A percentile compares a stretch with the other conserved stretches of the same genome.
Evolutionary conservation across 257 asterid species (phyloP).

Genomic region (Ophiorrhiza pumila): DNA sequence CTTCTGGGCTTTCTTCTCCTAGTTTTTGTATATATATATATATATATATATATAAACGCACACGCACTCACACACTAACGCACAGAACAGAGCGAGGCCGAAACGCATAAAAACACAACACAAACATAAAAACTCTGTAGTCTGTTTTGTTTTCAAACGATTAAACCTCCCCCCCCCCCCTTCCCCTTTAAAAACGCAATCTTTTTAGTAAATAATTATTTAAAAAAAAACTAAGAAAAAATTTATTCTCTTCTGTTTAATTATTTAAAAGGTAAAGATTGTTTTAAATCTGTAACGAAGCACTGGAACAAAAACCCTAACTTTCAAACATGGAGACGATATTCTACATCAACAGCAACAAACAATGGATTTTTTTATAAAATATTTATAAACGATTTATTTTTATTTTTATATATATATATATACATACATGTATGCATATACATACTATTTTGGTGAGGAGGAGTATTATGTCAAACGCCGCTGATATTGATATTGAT

Average conservation of each 20-base stretch:
- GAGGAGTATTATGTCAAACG: conserved; percentile 23
- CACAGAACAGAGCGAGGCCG: not conserved
- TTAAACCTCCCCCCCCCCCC: conserved; percentile 10
- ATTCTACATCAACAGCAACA: not conserved
- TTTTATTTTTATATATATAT: not conserved
- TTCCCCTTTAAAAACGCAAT: conserved; percentile 4
- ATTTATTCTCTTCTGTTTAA: too few species aligned
- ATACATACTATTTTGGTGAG: not conserved
- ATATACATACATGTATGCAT: not conserved
- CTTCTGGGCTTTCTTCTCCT: too few species aligned
- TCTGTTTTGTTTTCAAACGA: conserved; percentile 6
- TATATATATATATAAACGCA: not conserved
- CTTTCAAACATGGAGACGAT: conserved; percentile 8
- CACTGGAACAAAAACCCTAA: conserved; percentile 16
- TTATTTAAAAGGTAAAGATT: not conserved
- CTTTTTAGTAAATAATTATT: not conserved
- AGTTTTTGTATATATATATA: too few species aligned
- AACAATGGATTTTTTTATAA: not conserved
- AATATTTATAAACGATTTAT: too few species aligned
- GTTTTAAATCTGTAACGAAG: conserved; percentile 9
- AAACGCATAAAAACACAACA: not conserved
- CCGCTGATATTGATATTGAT: conserved; percentile 7
- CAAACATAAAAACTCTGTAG: not conserved
- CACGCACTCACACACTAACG: not conserved
- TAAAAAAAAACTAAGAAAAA: not conserved